Evolutionary conservation across 202 grass and related monocot genomes (phyloP).

Genomic region (Saccharum hybrid): DNA sequence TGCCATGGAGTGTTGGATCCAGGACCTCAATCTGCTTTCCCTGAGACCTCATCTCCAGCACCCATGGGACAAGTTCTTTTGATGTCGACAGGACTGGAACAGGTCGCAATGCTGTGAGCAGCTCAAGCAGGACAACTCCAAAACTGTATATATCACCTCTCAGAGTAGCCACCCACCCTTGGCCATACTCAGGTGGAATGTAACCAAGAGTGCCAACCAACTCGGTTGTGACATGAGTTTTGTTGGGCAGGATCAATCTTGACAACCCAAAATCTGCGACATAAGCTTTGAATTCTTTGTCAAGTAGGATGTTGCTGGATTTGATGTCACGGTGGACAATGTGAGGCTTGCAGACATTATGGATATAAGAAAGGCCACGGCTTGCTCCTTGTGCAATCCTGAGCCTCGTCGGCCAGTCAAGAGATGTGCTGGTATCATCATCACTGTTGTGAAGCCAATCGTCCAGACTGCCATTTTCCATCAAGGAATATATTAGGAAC

Average conservation of each 20-base stretch:
- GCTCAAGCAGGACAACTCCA: constrained; percentile 72
- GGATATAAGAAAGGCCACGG: constrained; percentile 67
- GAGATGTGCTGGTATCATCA: constrained; percentile 46
- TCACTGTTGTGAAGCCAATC: constrained; percentile 82
- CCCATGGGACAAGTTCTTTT: constrained; percentile 72
- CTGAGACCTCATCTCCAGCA: constrained; percentile 48
- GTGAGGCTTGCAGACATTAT: constrained; percentile 63
- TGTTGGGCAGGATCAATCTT: constrained; percentile 59
- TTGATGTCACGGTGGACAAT: constrained; percentile 92
- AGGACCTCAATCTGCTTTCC: constrained; percentile 57
- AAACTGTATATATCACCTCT: constrained; percentile 81
- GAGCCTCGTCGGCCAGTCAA: constrained; percentile 67
- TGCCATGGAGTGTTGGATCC: constrained; percentile 46
- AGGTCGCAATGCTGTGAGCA: constrained; percentile 65
- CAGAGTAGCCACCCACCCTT: constrained; percentile 56
- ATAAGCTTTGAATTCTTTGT: constrained; percentile 66
- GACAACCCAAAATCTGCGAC: constrained; percentile 80
- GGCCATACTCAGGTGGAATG: constrained; percentile 78
- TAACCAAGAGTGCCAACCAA: constrained; percentile 76
- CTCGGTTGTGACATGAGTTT: constrained; percentile 82
- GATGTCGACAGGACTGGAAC: constrained; percentile 51
- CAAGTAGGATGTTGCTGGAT: constrained; percentile 83
- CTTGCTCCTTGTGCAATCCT: constrained; percentile 66
- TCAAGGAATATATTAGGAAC: constrained; percentile 75
- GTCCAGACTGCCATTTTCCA: constrained; percentile 92